Conservation (phyloP, 2,329 filamentous ascomycete genomes). For the Ascochyta koolunga region DNA sequence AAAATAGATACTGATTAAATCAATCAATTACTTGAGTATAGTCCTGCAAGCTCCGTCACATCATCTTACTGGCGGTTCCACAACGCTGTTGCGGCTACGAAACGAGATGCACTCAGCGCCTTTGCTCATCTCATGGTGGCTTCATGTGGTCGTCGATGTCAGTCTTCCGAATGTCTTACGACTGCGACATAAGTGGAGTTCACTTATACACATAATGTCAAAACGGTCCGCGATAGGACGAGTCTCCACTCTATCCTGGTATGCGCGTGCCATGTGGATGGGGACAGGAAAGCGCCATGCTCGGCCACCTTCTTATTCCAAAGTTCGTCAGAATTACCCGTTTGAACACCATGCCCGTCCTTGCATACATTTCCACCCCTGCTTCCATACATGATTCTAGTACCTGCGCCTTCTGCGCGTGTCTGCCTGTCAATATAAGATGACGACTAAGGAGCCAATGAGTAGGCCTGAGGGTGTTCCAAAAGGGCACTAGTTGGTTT, state of each 20-base stretch:
- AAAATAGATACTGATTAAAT: too few species aligned
- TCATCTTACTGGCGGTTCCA: background rate
- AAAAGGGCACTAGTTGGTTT: constrained; percentile 6
- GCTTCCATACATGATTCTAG: constrained; percentile 17
- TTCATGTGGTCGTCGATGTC: background rate
- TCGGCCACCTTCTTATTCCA: constrained; percentile 8
- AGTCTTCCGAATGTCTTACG: constrained; percentile 1
- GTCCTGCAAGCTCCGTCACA: too few species aligned
- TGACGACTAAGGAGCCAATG: constrained; percentile 5
- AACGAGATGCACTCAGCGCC: background rate
- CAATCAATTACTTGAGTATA: too few species aligned
- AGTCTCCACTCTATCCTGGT: background rate
- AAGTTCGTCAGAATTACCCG: constrained; percentile 16
- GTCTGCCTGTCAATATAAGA: constrained; percentile 8
- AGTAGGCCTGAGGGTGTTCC: background rate
- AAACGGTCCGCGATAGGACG: background rate
- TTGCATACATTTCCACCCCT: constrained; percentile 9
- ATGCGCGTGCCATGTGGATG: background rate
- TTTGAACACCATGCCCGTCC: constrained; percentile 11
- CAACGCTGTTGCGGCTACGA: background rate
- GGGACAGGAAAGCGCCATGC: background rate
- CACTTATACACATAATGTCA: too few species aligned
- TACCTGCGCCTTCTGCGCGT: constrained; percentile 16
- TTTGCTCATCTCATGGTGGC: background rate
- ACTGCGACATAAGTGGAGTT: background rate